These are phyloP conservation scores for Mycosphaerella arachidis DNA, from an alignment of 2,329 filamentous ascomycete genomes.

Conservation along the genomic window DNA sequence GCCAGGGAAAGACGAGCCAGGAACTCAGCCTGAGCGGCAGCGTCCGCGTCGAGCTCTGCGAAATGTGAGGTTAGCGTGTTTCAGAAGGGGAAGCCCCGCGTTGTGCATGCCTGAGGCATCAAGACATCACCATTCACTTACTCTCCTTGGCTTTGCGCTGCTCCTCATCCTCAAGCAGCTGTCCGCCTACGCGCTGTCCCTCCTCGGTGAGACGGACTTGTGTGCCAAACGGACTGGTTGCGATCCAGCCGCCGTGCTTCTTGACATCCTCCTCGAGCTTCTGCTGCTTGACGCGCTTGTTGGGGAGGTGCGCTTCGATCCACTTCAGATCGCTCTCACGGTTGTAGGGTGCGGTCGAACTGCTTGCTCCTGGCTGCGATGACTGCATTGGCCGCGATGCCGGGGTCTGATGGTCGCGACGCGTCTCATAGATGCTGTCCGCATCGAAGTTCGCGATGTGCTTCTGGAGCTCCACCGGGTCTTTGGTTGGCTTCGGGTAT, in stretches of 20 bases:
- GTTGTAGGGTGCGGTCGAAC: not conserved
- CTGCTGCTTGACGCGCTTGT: not conserved
- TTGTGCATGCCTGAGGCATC: not conserved
- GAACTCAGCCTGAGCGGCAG: conserved; percentile 36
- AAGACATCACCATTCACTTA: not conserved
- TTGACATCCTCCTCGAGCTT: conserved; percentile 6
- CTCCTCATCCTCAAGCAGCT: conserved; percentile 3
- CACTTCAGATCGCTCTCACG: not conserved
- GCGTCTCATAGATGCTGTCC: not conserved
- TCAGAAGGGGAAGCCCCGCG: not conserved
- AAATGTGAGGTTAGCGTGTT: conserved; percentile 55
- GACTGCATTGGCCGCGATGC: too few species aligned
- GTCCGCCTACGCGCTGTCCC: conserved; percentile 8
- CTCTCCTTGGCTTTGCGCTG: not conserved
- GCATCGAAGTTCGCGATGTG: not conserved
- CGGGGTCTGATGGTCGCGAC: not conserved
- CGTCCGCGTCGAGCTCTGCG: conserved; percentile 57
- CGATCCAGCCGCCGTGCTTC: conserved; percentile 8
- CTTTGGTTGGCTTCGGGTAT: conserved; percentile 7
- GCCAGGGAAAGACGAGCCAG: not conserved
- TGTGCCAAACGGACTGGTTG: conserved; percentile 3
- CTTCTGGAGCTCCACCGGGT: conserved; percentile 1
- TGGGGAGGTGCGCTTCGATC: not conserved
- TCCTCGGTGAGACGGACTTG: conserved; percentile 5
- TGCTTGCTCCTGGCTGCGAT: not conserved